Conservation (phyloP, 441 rosid genomes). For the Adansonia rubrostipa region DNA sequence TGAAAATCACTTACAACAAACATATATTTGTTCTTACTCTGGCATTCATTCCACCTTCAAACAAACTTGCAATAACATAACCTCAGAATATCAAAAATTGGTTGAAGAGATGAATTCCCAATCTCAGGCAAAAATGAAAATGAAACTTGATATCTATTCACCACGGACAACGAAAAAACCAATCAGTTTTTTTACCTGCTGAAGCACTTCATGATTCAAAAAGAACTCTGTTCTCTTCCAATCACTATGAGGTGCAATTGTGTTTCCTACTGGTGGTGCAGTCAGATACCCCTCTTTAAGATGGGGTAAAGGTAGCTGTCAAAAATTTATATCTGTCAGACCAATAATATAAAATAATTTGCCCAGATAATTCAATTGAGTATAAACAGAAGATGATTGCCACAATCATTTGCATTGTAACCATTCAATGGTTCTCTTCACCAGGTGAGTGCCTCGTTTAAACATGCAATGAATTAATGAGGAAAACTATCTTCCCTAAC, state of each 20-base stretch:
- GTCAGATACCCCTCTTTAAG: conserved; percentile 88
- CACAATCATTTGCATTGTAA: background rate
- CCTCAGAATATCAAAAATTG: background rate
- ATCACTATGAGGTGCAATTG: conserved; percentile 87
- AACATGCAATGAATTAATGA: background rate
- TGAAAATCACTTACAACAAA: background rate
- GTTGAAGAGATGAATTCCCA: conserved; percentile 15
- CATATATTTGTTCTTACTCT: conserved; percentile 1
- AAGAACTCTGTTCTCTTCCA: conserved; percentile 84
- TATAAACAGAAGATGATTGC: conserved; percentile 9
- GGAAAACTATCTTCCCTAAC: background rate
- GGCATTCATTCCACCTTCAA: background rate
- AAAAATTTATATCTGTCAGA: conserved; percentile 37
- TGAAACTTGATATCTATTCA: background rate
- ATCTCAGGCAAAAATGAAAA: background rate
- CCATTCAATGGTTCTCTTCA: background rate
- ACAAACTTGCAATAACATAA: background rate
- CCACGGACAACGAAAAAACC: conserved; percentile 12
- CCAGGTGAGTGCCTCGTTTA: background rate
- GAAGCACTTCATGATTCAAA: conserved; percentile 85
- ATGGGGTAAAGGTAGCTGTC: conserved; percentile 89
- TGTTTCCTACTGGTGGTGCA: conserved; percentile 79
- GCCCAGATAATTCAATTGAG: background rate
- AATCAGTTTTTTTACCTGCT: conserved; percentile 58
- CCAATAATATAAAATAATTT: background rate